Base-by-base conservation (phyloP, 768 basidiomycete species). In the Xerocomellus amylosporus region DNA sequence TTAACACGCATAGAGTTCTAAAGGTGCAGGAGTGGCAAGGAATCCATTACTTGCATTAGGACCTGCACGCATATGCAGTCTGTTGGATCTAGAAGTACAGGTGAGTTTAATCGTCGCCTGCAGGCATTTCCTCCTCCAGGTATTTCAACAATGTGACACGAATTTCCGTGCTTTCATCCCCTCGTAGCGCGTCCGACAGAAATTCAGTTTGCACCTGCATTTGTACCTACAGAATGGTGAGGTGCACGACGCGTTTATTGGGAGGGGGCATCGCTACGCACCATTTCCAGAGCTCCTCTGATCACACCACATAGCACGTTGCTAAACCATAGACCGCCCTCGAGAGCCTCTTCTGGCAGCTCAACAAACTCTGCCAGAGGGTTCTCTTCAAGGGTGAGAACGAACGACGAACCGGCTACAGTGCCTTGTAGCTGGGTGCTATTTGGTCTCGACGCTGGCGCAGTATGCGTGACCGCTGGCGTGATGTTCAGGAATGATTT, bases 321-420 rank as follows among this genome's bases (percentile, higher is more conserved):
- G 72, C 91, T 94, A 71, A 94, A 98, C 92, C 93, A 97, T 34
- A 99, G 73, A 1, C 93, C 95, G 17, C 93, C 93, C 65, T 96
- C 91, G 26, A 95, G 75, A 2, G 83, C 93, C 61, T 97, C 94
- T 48, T 94, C 90, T 0, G 97, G 96, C 20, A 99, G 78, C 67
- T 98, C 97, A 22, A 96, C 96, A 71, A 99, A 98, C 64, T 99
- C 97, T 8, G 94, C 85, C 54, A 99, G 70, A 0, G 97, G 97
- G 67, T 99, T 99, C 68, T 99, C 97, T 51, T 98, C 97, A 8
- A 99, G 73, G 1, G 86, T 88, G 46, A 99, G 77, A 8, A 83
- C 85, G 71, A 98, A 99, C 8, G 79, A 81, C 7, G 87, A 76
- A 28, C 82, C 84, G 22, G 68, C 56, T 2, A 74, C 62, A 19